Percentiles rank a stretch among this genome's conserved stretches.
These are phyloP conservation scores for Tympanopsis confertula DNA, from an alignment of 2,329 filamentous ascomycete genomes.

Conservation along the genomic window DNA sequence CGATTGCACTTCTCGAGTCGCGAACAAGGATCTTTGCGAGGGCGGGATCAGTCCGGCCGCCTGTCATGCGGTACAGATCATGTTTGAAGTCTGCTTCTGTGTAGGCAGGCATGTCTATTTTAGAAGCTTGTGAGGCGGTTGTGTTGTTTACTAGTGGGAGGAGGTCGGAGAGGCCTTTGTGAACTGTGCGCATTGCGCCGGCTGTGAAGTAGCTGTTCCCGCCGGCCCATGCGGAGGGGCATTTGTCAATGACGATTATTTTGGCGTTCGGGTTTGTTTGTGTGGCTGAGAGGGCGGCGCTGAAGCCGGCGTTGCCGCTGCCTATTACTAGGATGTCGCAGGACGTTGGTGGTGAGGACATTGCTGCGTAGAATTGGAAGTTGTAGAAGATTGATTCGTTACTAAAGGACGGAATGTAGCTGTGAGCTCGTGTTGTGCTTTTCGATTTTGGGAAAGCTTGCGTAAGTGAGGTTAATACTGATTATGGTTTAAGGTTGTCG, in stretches of 20 bases:
- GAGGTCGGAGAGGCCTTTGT: conserved; percentile 41
- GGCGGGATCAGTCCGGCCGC: conserved; percentile 34
- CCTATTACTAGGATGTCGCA: conserved; percentile 43
- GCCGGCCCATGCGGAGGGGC: conserved; percentile 43
- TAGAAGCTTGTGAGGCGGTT: conserved; percentile 24
- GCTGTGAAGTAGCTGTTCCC: conserved; percentile 58
- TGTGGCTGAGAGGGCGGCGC: conserved; percentile 42
- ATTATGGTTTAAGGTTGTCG: too few species aligned
- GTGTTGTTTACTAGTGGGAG: conserved; percentile 52
- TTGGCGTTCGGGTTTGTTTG: conserved; percentile 16
- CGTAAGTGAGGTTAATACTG: too few species aligned
- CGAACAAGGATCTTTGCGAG: conserved; percentile 36
- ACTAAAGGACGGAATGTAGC: too few species aligned
- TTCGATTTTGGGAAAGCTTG: too few species aligned
- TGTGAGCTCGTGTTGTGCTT: too few species aligned
- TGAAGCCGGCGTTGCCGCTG: conserved; percentile 53
- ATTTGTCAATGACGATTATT: conserved; percentile 48
- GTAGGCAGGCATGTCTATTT: conserved; percentile 48
- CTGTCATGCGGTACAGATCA: conserved; percentile 45
- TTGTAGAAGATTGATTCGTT: too few species aligned
- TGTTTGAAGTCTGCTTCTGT: conserved; percentile 35
- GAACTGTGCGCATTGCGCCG: conserved; percentile 46
- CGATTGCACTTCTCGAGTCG: conserved; percentile 35
- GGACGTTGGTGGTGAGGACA: conserved; percentile 2
- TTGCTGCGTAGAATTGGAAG: too few species aligned